Conservation (phyloP, 2,329 filamentous ascomycete species). For the Pezicula carpinea region DNA sequence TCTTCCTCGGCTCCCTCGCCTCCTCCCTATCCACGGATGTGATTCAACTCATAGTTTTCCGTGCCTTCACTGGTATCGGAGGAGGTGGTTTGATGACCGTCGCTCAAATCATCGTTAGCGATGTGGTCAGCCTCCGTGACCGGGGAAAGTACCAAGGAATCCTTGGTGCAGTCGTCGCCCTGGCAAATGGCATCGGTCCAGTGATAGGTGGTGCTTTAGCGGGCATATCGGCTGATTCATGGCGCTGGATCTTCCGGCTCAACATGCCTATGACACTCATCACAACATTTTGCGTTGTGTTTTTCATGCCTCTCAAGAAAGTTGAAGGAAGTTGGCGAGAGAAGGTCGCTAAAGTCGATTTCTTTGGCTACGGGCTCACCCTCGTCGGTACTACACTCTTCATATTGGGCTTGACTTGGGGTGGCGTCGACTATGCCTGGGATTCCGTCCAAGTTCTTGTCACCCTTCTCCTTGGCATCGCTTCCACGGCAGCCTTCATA, state of each 20-base stretch:
- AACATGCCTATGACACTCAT: conserved; percentile 48
- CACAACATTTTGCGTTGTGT: conserved; percentile 41
- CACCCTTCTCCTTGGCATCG: conserved; percentile 43
- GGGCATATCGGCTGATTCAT: neutral
- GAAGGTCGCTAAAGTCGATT: conserved; percentile 35
- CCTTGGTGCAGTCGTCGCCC: conserved; percentile 43
- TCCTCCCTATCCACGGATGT: conserved; percentile 37
- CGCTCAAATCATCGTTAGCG: conserved; percentile 42
- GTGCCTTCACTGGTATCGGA: conserved; percentile 49
- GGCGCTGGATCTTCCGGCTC: conserved; percentile 26
- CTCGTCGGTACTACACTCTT: conserved; percentile 41
- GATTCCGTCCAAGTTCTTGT: conserved; percentile 45
- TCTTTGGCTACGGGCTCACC: conserved; percentile 30
- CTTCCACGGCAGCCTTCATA: neutral
- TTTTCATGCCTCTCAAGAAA: conserved; percentile 53
- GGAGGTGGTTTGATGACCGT: conserved; percentile 41
- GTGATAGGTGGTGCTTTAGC: conserved; percentile 46
- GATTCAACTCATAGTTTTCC: conserved; percentile 41
- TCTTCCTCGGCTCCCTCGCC: conserved; percentile 40
- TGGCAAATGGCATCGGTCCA: conserved; percentile 50
- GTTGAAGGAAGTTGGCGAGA: conserved; percentile 46
- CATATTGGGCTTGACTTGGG: conserved; percentile 46
- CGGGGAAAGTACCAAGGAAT: conserved; percentile 32
- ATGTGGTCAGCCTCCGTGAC: conserved; percentile 43
- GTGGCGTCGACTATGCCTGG: conserved; percentile 52